Conservation (phyloP, 1,284 basidiomycete species). For the Rhodotorula sp. region DNA sequence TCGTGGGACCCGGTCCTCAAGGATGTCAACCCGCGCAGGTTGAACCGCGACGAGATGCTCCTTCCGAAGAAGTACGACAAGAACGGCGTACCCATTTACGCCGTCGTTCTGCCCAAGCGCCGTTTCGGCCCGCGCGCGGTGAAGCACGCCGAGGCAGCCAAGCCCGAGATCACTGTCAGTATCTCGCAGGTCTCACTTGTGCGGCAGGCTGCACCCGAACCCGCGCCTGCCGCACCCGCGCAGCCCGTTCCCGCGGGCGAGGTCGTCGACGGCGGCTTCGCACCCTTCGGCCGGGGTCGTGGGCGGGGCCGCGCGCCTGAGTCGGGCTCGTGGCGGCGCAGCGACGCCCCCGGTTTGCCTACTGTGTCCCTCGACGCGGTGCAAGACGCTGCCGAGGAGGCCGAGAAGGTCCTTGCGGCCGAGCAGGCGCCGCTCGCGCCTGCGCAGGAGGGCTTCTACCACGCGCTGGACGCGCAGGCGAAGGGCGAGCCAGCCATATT, state of each 20-base stretch:
- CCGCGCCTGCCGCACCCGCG: background rate
- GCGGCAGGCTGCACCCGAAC: background rate
- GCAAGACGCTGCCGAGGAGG: background rate
- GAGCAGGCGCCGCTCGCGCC: slow-evolving; percentile 57
- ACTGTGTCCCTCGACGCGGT: background rate
- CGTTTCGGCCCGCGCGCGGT: background rate
- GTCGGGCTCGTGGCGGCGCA: slow-evolving; percentile 7
- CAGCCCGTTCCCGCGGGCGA: background rate
- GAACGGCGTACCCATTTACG: slow-evolving; percentile 47
- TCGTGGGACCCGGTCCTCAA: slow-evolving; percentile 75
- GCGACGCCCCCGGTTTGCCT: background rate
- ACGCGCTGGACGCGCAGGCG: slow-evolving; percentile 51
- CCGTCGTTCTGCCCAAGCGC: slow-evolving; percentile 35
- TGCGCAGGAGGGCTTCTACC: slow-evolving; percentile 60
- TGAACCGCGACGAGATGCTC: slow-evolving; percentile 70
- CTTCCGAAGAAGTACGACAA: slow-evolving; percentile 56
- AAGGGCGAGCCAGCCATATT: slow-evolving; percentile 64
- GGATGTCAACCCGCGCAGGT: slow-evolving; percentile 63
- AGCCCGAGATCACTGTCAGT: slow-evolving; percentile 22
- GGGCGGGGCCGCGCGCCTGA: slow-evolving; percentile 1
- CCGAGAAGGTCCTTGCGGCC: background rate
- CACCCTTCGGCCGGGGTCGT: background rate
- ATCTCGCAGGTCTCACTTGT: slow-evolving; percentile 10
- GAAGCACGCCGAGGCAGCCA: background rate
- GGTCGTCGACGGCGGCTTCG: background rate